These are phyloP conservation scores for Trichocladium antarcticum DNA, from an alignment of 495 filamentous ascomycete species.

Conservation along the genomic window DNA sequence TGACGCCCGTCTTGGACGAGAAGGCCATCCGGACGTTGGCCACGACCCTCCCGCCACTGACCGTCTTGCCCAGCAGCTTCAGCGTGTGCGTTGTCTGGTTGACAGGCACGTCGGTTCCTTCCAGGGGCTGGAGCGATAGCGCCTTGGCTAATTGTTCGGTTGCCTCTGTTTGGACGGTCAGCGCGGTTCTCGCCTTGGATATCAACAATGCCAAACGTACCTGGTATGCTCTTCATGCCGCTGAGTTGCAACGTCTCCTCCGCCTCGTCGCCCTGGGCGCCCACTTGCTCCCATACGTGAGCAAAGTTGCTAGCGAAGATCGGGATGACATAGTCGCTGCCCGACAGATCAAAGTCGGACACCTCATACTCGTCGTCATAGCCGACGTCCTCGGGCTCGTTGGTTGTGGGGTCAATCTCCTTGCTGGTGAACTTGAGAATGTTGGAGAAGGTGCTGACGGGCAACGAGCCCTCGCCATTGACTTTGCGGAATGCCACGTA, in stretches of 20 bases:
- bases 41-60: conserved; percentile 80
- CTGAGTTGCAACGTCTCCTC: conserved; percentile 85
- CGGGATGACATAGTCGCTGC: conserved; percentile 88
- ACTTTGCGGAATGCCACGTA: conserved; percentile 90
- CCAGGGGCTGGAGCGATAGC: conserved; percentile 84
- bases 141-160: conserved; percentile 80
- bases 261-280: conserved; percentile 75
- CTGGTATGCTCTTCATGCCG: conserved; percentile 82
- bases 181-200: conserved; percentile 5
- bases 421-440: conserved; percentile 93
- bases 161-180: conserved; percentile 57
- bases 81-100: conserved; percentile 85
- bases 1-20: conserved; percentile 82
- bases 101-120: conserved; percentile 82
- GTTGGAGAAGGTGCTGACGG: conserved; percentile 76
- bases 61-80: conserved; percentile 92
- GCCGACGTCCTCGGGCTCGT: conserved; percentile 80
- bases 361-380: conserved; percentile 98
- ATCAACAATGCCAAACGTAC: conserved; percentile 42
- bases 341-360: conserved; percentile 81
- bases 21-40: conserved; percentile 87
- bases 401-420: conserved; percentile 91
- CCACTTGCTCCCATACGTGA: conserved; percentile 93
- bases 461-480: conserved; percentile 57
- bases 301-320: conserved; percentile 90